Evolutionary conservation across 495 filamentous ascomycete genomes (phyloP).

Genomic region (Rostrohypoxylon terebratum): DNA sequence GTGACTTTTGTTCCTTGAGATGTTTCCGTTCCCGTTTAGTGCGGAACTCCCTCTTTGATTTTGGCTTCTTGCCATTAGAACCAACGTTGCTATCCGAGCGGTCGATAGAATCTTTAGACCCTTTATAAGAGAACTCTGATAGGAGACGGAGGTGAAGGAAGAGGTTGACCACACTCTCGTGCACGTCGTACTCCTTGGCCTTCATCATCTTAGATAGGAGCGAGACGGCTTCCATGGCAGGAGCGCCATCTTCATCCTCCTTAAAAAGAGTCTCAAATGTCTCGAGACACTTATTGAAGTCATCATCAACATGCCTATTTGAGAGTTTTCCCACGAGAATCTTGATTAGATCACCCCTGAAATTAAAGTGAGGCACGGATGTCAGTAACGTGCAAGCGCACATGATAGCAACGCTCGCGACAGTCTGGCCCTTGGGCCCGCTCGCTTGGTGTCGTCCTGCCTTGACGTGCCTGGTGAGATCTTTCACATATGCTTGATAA

Average conservation of each 20-base stretch:
- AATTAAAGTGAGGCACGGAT: constrained; percentile 95
- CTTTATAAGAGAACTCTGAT: constrained; percentile 85
- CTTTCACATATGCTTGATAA: constrained; percentile 85
- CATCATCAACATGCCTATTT: constrained; percentile 70
- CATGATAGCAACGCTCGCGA: constrained; percentile 80
- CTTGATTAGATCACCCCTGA: constrained; percentile 84
- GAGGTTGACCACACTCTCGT: constrained; percentile 88
- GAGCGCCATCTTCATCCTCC: constrained; percentile 88
- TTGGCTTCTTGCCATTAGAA: constrained; percentile 70
- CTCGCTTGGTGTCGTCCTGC: constrained; percentile 49
- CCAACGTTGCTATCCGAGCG: constrained; percentile 57
- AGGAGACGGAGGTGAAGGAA: constrained; percentile 92
- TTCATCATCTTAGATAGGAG: constrained; percentile 96
- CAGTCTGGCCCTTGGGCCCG: constrained; percentile 50
- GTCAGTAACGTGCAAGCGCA: constrained; percentile 84
- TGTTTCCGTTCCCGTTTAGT: constrained; percentile 67
- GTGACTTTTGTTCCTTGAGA: constrained; percentile 81
- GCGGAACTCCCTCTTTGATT: constrained; percentile 72
- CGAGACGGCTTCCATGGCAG: constrained; percentile 86
- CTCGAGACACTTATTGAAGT: constrained; percentile 81
- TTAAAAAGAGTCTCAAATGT: constrained; percentile 83
- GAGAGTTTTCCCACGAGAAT: constrained; percentile 83
- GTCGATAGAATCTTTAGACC: constrained; percentile 77
- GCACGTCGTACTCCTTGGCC: constrained; percentile 77
- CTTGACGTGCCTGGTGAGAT: constrained; percentile 72